phyloP scores from a whole-genome alignment of 192 early-diverging fungal species.

The Linnemannia zychae region DNA sequence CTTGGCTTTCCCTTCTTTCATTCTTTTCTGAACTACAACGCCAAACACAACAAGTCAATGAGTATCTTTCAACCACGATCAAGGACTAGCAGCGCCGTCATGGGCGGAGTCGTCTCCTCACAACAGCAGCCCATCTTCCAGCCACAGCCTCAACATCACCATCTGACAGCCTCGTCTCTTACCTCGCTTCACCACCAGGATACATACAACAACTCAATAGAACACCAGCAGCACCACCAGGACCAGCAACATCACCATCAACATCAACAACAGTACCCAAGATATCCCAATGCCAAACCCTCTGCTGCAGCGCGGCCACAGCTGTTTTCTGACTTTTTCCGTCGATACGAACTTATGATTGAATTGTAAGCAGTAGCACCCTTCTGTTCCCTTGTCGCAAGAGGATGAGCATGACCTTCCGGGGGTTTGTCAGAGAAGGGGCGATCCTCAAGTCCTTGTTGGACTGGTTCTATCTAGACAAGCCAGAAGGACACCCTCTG shows the following conservation, averaged over 20 bases:
- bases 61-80: slow-evolving; percentile 34
- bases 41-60: background rate
- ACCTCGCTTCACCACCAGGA: slow-evolving; percentile 9
- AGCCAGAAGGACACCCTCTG: background rate
- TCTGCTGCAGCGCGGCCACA: slow-evolving; percentile 37
- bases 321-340: slow-evolving; percentile 61
- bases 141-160: slow-evolving; percentile 14
- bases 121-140: slow-evolving; percentile 2
- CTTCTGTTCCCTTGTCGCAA: background rate
- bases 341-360: slow-evolving; percentile 77
- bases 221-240: slow-evolving; percentile 12
- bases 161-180: slow-evolving; percentile 6
- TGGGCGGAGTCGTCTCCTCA: slow-evolving; percentile 8
- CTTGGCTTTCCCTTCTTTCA: background rate
- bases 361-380: slow-evolving; percentile 68
- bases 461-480: background rate
- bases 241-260: background rate
- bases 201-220: slow-evolving; percentile 12
- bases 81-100: slow-evolving; percentile 19
- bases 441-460: background rate
- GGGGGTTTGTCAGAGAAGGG: background rate
- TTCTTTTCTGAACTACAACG: background rate
- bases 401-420: background rate
- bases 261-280: background rate
- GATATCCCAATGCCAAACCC: background rate